These are phyloP conservation scores for Cercospora sojina DNA, from an alignment of 2,329 filamentous ascomycete genomes.

Conservation along the genomic window DNA sequence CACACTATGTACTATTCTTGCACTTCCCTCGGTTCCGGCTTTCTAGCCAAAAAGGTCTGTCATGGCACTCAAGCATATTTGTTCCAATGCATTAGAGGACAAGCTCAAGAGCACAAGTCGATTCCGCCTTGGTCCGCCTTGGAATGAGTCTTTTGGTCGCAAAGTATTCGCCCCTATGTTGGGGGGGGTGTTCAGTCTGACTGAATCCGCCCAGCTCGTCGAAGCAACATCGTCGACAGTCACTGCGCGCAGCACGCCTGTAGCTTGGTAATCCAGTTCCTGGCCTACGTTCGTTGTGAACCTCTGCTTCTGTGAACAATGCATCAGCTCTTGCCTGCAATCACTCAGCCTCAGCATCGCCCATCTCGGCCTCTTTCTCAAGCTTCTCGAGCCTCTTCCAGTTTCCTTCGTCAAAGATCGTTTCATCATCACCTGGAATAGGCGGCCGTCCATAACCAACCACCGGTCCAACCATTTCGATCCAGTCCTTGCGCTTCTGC, in stretches of 20 bases:
- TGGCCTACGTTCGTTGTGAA: no score
- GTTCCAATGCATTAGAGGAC: no score
- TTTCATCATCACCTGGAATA: constrained; percentile 70
- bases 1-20: background rate
- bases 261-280: no score
- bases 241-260: no score
- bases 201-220: no score
- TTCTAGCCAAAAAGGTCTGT: background rate
- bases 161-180: no score
- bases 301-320: background rate
- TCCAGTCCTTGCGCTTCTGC: constrained; percentile 87
- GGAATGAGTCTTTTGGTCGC: no score
- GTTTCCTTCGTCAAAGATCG: constrained; percentile 70
- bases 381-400: constrained; percentile 73
- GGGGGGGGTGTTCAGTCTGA: no score
- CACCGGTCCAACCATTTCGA: constrained; percentile 83
- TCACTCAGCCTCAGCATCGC: constrained; percentile 34
- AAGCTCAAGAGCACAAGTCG: no score
- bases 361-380: constrained; percentile 79
- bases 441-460: constrained; percentile 79
- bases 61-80: background rate
- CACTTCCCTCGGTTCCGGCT: background rate
- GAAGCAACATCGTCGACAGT: no score
- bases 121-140: no score
- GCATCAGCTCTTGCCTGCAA: background rate